Base-by-base conservation (phyloP, 2,329 filamentous ascomycete species). In the Periconia sp. region DNA sequence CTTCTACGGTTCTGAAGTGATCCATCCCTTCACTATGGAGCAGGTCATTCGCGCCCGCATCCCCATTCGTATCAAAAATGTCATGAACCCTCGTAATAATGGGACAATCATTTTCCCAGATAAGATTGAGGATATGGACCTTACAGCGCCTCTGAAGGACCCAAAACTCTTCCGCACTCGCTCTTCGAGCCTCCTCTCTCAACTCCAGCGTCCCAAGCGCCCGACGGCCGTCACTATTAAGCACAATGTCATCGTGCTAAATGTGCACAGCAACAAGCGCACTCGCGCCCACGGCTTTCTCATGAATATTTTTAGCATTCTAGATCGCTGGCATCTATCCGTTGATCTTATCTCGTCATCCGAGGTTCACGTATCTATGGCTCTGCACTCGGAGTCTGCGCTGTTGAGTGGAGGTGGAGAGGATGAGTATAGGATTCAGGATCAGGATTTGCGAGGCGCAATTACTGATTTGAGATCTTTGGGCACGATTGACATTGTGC, bases 11-110 rank as follows among this genome's bases (percentile, higher is more conserved):
- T 78, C 92, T 48, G 94, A 99, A 71, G 94, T 99, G 65, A 99
- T 99, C 58, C 94, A 99, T 69, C 94, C 96, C 54, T 87, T 96
- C 67, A 99, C 94, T 60, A 97, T 99, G 92, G 92, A 97, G 73
- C 94, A 97, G 73, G 82, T 85, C 42, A 85, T 86, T 49, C 78
- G 78, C 61, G 89, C 89, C 1, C 85, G 86, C 37, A 94, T 94
- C 61, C 88, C 86, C 12, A 92, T 94, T 61, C 87, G 89, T 54
- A 94, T 94, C 74, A 94, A 94, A 77, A 95, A 95, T 63, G 89
- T 95, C 66, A 92, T 91, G 76, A 94, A 94, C 66, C 88, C 89
- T 0, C 81, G 84, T 30, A 88, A 87, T 43, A 82, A 82, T 36
- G 89, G 89, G 52, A 94, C 89, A 38, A 82, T 92, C 56, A 88